Percentiles rank a stretch among this genome's conserved stretches.
phyloP scores from a whole-genome alignment of 2,329 filamentous ascomycete genomes.

The Botrytis tulipae region DNA sequence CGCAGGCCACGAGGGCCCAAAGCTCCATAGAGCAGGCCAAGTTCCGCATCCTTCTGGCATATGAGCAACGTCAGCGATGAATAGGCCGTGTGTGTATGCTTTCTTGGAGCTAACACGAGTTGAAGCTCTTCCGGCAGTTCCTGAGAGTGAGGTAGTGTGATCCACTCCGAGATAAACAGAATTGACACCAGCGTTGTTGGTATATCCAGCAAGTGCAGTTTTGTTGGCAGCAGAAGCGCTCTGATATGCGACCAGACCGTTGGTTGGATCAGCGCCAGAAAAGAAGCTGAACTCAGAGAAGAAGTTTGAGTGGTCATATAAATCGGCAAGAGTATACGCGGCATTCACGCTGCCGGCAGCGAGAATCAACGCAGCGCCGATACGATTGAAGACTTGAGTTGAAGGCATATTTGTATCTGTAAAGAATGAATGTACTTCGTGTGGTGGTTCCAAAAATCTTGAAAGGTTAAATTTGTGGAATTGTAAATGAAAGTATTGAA shows the following conservation, averaged over 20 bases:
- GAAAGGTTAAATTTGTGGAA: not conserved
- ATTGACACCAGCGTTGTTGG: slow-evolving; percentile 42
- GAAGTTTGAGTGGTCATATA: slow-evolving; percentile 46
- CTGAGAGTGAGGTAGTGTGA: slow-evolving; percentile 52
- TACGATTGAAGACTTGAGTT: slow-evolving; percentile 30
- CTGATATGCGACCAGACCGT: slow-evolving; percentile 72
- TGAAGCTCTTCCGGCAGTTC: slow-evolving; percentile 58
- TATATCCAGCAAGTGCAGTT: slow-evolving; percentile 46
- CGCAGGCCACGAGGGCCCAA: slow-evolving; percentile 68
- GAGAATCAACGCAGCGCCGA: slow-evolving; percentile 37
- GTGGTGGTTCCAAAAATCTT: not conserved
- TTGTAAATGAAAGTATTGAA: slow-evolving; percentile 13
- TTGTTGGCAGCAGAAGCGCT: slow-evolving; percentile 55
- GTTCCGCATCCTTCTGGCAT: slow-evolving; percentile 60
- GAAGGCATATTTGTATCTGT: slow-evolving; percentile 25
- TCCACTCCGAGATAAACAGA: slow-evolving; percentile 69
- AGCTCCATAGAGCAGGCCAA: slow-evolving; percentile 57
- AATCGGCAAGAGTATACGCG: slow-evolving; percentile 45
- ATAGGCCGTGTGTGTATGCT: slow-evolving; percentile 53
- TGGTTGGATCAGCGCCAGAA: slow-evolving; percentile 62
- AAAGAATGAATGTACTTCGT: not conserved
- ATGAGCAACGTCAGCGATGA: slow-evolving; percentile 57
- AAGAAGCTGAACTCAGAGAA: slow-evolving; percentile 55
- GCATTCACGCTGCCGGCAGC: slow-evolving; percentile 33
- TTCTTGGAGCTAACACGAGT: slow-evolving; percentile 62